These are phyloP conservation scores for Candolleomyces eurysporus DNA, from an alignment of 768 basidiomycete species.

Conservation along the genomic window DNA sequence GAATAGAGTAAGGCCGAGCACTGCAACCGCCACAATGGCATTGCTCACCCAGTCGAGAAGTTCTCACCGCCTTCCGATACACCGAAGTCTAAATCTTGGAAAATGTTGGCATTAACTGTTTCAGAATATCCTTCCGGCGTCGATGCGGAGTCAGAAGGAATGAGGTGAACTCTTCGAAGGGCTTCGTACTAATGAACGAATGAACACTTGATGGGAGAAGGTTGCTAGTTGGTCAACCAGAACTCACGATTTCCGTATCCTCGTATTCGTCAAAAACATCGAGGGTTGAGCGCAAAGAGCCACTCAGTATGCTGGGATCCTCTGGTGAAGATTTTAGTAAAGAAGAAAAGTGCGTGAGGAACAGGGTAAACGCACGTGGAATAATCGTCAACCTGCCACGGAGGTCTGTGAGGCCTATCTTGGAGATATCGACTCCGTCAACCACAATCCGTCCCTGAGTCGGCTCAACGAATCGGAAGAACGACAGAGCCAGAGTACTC, in stretches of 20 bases:
- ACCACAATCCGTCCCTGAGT: slow-evolving; percentile 70
- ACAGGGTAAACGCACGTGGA: slow-evolving; percentile 47
- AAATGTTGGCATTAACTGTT: slow-evolving; percentile 68
- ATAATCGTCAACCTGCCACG: slow-evolving; percentile 59
- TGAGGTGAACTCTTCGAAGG: slow-evolving; percentile 79
- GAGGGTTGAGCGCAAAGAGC: slow-evolving; percentile 73
- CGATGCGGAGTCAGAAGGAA: slow-evolving; percentile 56
- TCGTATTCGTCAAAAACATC: slow-evolving; percentile 88
- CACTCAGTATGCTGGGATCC: slow-evolving; percentile 87
- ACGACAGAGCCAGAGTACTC: slow-evolving; percentile 77
- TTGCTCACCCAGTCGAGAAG: slow-evolving; percentile 74
- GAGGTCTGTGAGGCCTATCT: slow-evolving; percentile 79
- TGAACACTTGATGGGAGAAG: background rate
- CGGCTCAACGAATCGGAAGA: slow-evolving; percentile 87
- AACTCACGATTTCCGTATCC: slow-evolving; percentile 74
- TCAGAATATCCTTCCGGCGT: slow-evolving; percentile 42
- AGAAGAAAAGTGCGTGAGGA: background rate
- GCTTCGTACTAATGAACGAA: slow-evolving; percentile 61
- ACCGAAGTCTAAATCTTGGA: slow-evolving; percentile 68
- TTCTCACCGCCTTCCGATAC: slow-evolving; percentile 89
- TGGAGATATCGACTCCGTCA: slow-evolving; percentile 77
- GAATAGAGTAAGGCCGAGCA: background rate
- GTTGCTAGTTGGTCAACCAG: background rate
- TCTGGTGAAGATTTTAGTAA: slow-evolving; percentile 39
- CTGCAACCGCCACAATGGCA: background rate